Evolutionary conservation across 1,139 yeast genomes (phyloP).

Genomic region (Zygotorulaspora mrakii): DNA sequence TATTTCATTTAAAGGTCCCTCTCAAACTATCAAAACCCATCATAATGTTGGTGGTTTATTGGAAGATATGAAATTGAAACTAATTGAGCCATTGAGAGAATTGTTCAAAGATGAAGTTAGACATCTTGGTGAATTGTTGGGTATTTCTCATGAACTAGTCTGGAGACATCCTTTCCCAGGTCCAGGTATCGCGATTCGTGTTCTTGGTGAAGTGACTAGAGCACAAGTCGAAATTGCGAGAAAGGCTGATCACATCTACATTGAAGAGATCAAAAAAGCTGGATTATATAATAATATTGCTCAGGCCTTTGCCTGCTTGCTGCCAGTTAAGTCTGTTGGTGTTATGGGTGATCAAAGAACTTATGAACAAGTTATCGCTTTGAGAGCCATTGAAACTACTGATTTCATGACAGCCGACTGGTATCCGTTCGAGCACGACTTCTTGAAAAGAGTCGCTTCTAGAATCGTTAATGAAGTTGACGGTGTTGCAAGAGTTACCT

Average conservation of each 20-base stretch:
- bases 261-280: conserved; percentile 89
- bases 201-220: conserved; percentile 91
- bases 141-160: conserved; percentile 93
- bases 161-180: conserved; percentile 99
- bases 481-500: conserved; percentile 98
- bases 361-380: conserved; percentile 97
- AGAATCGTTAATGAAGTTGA: conserved; percentile 97
- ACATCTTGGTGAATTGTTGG: conserved; percentile 87
- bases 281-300: conserved; percentile 91
- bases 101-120: conserved; percentile 98
- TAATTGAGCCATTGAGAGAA: conserved; percentile 97
- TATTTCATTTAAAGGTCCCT: conserved; percentile 98
- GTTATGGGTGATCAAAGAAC: conserved; percentile 99
- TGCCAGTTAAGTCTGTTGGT: conserved; percentile 98
- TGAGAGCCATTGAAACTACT: conserved; percentile 94
- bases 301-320: conserved; percentile 94
- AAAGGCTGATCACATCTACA: conserved; percentile 93
- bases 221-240: conserved; percentile 94
- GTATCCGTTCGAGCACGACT: conserved; percentile 89
- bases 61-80: conserved; percentile 96
- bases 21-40: conserved; percentile 98
- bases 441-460: conserved; percentile 88
- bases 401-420: conserved; percentile 99
- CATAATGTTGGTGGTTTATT: conserved; percentile 98
- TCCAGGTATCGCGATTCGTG: conserved; percentile 99